Evolutionary conservation across 306 rosid genomes (phyloP).

Genomic region (Sicyos edulis): DNA sequence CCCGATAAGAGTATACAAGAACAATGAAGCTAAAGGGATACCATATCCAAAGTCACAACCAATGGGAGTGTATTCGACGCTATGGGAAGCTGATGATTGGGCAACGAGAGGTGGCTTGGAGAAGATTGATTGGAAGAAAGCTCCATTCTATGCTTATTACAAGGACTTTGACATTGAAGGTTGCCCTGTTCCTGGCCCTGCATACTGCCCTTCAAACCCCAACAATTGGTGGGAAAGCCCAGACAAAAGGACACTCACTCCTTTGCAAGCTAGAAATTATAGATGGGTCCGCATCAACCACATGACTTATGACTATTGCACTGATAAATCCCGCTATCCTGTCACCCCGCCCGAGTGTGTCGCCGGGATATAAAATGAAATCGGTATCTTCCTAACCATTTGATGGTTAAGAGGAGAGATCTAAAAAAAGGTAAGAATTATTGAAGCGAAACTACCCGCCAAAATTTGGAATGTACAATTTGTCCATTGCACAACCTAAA

Average conservation of each 20-base stretch:
- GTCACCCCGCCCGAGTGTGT: slow-evolving; percentile 68
- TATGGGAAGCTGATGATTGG: slow-evolving; percentile 97
- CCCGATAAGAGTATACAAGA: slow-evolving; percentile 82
- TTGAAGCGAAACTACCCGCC: background rate
- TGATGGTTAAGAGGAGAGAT: background rate
- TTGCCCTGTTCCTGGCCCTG: slow-evolving; percentile 63
- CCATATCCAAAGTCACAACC: slow-evolving; percentile 71
- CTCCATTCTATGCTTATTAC: slow-evolving; percentile 75
- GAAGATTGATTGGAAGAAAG: slow-evolving; percentile 86
- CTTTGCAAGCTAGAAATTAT: slow-evolving; percentile 47
- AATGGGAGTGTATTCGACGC: slow-evolving; percentile 76
- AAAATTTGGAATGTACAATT: background rate
- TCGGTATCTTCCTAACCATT: background rate
- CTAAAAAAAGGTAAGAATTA: background rate
- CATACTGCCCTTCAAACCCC: slow-evolving; percentile 49
- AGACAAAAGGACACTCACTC: slow-evolving; percentile 47
- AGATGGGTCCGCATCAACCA: slow-evolving; percentile 89
- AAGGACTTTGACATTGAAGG: slow-evolving; percentile 90
- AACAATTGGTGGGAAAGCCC: slow-evolving; percentile 85
- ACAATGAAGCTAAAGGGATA: slow-evolving; percentile 61
- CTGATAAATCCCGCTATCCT: slow-evolving; percentile 57
- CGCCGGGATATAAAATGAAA: background rate
- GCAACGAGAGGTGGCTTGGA: slow-evolving; percentile 95
- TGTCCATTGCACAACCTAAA: background rate
- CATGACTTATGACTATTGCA: slow-evolving; percentile 76